Conservation (phyloP, 768 basidiomycete species). For the Crepidotus variabilis region DNA sequence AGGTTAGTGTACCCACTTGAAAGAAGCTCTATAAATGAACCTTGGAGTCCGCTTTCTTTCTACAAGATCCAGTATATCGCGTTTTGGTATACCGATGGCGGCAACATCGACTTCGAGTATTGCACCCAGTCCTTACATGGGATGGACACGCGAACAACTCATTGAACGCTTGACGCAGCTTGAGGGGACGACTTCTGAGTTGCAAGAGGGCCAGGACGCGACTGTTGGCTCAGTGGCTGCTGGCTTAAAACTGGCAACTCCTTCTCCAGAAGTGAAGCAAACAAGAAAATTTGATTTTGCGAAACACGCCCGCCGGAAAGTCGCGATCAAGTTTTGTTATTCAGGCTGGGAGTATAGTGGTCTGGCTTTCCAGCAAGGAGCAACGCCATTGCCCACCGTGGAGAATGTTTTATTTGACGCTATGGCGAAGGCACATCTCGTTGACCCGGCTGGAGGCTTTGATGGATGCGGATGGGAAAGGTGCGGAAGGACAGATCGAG, state of each 20-base stretch:
- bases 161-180: conserved; percentile 60
- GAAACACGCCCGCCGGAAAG: conserved; percentile 75
- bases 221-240: not conserved
- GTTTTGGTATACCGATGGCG: conserved; percentile 16
- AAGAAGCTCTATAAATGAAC: not conserved
- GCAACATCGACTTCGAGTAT: conserved; percentile 12
- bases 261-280: conserved; percentile 20
- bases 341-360: conserved; percentile 92
- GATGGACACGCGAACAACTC: conserved; percentile 57
- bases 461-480: conserved; percentile 89
- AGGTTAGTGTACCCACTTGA: not conserved
- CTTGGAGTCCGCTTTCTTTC: conserved; percentile 2
- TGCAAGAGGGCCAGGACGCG: not conserved
- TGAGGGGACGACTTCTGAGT: conserved; percentile 30
- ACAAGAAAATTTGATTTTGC: conserved; percentile 55
- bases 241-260: not conserved
- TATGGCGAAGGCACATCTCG: conserved; percentile 69
- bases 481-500: conserved; percentile 93
- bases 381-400: conserved; percentile 82
- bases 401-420: conserved; percentile 84
- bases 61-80: conserved; percentile 16
- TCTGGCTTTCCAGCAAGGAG: conserved; percentile 72
- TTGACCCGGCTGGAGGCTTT: conserved; percentile 69
- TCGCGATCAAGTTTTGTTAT: conserved; percentile 92
- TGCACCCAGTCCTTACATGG: conserved; percentile 32